Conservation (phyloP, 345 rosid species). For the Salix caprea region DNA sequence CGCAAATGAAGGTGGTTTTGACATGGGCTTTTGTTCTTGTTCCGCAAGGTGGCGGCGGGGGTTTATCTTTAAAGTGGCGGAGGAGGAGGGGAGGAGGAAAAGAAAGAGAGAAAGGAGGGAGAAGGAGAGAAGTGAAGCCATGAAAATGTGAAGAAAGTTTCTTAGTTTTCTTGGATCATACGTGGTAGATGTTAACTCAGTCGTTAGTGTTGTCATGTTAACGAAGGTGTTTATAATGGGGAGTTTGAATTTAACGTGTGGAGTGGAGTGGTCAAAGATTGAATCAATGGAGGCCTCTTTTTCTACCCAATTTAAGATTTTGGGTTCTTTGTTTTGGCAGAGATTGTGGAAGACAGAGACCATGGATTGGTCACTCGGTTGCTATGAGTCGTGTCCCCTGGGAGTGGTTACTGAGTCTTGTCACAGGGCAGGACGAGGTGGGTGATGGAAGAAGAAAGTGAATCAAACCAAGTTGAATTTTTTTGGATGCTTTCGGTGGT, state of each 20-base stretch:
- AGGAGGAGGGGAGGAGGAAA: conserved; percentile 3
- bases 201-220: background rate
- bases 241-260: background rate
- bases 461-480: background rate
- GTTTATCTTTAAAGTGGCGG: background rate
- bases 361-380: background rate
- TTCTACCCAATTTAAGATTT: background rate
- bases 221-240: background rate
- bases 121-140: conserved; percentile 27
- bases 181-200: background rate
- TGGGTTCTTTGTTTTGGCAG: background rate
- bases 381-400: background rate
- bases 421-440: background rate
- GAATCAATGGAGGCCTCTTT: background rate
- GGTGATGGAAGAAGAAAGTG: background rate
- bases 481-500: background rate
- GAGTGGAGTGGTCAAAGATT: background rate
- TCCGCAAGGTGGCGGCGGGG: background rate
- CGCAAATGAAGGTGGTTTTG: background rate
- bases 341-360: background rate
- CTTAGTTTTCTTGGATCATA: background rate
- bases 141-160: conserved; percentile 10
- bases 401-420: background rate
- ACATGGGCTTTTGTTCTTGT: background rate
- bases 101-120: conserved; percentile 16